phyloP scores from a whole-genome alignment of 73 alveolate genomes.

The Stentor coeruleus region DNA sequence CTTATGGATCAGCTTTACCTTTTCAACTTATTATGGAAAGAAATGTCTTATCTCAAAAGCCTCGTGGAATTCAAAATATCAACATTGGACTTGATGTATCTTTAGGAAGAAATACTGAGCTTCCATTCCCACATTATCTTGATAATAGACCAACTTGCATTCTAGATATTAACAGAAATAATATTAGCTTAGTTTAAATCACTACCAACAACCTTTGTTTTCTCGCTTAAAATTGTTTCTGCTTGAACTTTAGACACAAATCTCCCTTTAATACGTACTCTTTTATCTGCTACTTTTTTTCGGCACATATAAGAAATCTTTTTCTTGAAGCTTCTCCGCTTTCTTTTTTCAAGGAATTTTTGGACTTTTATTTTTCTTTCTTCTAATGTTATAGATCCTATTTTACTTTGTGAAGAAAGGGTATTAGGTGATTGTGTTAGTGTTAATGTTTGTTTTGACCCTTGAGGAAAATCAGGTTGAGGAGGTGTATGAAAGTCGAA shows the following conservation, averaged over 20 bases:
- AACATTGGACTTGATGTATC: background rate
- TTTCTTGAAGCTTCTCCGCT: slow-evolving; percentile 42
- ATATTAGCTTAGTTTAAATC: too few species aligned
- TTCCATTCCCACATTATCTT: background rate
- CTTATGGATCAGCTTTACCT: slow-evolving; percentile 21
- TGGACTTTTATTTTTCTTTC: slow-evolving; percentile 27
- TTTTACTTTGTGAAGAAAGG: background rate
- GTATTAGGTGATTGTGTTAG: background rate
- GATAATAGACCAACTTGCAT: background rate
- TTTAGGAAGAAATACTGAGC: background rate
- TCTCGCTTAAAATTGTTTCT: too few species aligned
- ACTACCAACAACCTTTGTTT: too few species aligned
- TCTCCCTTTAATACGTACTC: slow-evolving; percentile 43
- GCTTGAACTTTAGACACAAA: slow-evolving; percentile 29
- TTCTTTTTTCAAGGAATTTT: slow-evolving; percentile 49
- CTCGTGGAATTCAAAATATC: background rate
- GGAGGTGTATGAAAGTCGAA: background rate
- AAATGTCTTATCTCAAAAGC: background rate
- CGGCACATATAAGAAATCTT: slow-evolving; percentile 38
- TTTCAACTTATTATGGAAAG: slow-evolving; percentile 5
- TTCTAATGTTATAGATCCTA: background rate
- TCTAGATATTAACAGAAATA: too few species aligned
- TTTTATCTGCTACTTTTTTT: slow-evolving; percentile 44
- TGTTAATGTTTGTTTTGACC: background rate
- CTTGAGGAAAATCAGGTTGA: too few species aligned